These are phyloP conservation scores for Adansonia madagascariensis DNA, from an alignment of 441 rosid species.

Conservation along the genomic window DNA sequence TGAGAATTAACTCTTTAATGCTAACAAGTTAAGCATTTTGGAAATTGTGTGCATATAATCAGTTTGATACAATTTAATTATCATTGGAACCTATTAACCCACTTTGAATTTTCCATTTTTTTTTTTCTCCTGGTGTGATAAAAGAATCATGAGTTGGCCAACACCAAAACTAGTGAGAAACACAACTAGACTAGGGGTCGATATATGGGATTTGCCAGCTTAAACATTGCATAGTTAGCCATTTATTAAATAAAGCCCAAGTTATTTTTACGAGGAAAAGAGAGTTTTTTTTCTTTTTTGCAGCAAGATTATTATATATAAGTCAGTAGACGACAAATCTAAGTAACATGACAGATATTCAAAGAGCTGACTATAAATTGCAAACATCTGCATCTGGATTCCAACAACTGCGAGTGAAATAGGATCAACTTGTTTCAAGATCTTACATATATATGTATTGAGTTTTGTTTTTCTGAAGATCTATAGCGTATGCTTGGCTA, in stretches of 20 bases:
- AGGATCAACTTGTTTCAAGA: constrained; percentile 1
- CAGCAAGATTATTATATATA: constrained; percentile 14
- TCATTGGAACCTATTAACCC: not conserved
- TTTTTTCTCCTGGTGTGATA: not conserved
- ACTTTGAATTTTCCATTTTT: not conserved
- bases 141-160: constrained; percentile 11
- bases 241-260: not conserved
- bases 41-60: not conserved
- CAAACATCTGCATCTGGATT: constrained; percentile 47
- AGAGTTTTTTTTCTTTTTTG: not conserved
- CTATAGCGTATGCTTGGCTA: constrained; percentile 35
- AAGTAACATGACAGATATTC: constrained; percentile 64
- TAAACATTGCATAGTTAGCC: not conserved
- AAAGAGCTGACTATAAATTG: constrained; percentile 41
- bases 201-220: constrained; percentile 9
- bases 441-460: not conserved
- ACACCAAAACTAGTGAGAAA: not conserved
- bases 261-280: constrained; percentile 22
- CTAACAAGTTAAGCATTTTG: not conserved
- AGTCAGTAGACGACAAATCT: constrained; percentile 53
- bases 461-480: not conserved
- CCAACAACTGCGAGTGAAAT: constrained; percentile 17
- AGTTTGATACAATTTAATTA: not conserved
- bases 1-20: not conserved
- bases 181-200: not conserved